Evolutionary conservation across 73 alveolate genomes (phyloP).

Genomic region (Paramecium caudatum): DNA sequence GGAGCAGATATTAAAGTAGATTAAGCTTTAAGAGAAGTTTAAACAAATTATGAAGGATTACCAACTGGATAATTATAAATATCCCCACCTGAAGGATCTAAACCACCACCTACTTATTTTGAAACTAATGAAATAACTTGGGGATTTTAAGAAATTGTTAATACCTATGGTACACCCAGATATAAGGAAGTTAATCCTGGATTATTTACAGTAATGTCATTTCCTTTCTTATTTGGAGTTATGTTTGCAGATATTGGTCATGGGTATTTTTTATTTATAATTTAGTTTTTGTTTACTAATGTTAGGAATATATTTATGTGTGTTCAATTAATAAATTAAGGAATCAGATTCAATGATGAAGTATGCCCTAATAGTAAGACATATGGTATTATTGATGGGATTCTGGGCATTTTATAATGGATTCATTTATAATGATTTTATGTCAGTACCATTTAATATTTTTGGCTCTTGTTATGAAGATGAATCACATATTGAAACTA

Average conservation of each 20-base stretch:
- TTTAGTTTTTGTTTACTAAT: constrained; percentile 85
- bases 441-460: constrained; percentile 91
- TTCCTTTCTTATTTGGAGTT: constrained; percentile 98
- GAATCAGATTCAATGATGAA: constrained; percentile 80
- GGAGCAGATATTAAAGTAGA: constrained; percentile 67
- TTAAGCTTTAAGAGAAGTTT: constrained; percentile 70
- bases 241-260: constrained; percentile 99
- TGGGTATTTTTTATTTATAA: constrained; percentile 86
- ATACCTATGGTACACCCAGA: constrained; percentile 98
- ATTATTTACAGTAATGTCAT: constrained; percentile 93
- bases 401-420: constrained; percentile 97
- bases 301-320: constrained; percentile 75
- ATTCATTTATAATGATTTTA: constrained; percentile 95
- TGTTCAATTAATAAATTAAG: constrained; percentile 22
- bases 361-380: constrained; percentile 84
- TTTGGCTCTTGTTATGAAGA: constrained; percentile 89
- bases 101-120: constrained; percentile 94
- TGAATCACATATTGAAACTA: constrained; percentile 62
- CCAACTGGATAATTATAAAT: constrained; percentile 85
- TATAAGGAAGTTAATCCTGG: constrained; percentile 99
- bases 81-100: constrained; percentile 76
- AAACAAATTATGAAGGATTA: constrained; percentile 74
- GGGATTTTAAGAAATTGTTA: constrained; percentile 95
- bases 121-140: constrained; percentile 93
- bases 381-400: constrained; percentile 95